These are phyloP conservation scores for Chiua virens DNA, from an alignment of 768 basidiomycete species.

Conservation along the genomic window DNA sequence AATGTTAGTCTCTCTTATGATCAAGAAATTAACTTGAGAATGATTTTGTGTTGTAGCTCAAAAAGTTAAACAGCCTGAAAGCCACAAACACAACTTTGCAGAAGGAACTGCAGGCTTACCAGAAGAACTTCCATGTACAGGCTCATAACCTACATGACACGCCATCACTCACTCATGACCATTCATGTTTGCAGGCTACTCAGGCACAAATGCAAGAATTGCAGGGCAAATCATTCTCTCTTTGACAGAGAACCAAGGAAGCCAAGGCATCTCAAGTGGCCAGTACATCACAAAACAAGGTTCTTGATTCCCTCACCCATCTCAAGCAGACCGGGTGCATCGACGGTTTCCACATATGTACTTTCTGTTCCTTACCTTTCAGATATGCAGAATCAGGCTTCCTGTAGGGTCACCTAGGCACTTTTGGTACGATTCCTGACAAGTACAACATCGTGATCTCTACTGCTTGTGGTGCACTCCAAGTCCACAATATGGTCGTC, in stretches of 20 bases:
- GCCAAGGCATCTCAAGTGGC: constrained; percentile 86
- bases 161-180: not conserved
- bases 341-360: constrained; percentile 87
- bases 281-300: constrained; percentile 80
- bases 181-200: constrained; percentile 31
- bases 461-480: constrained; percentile 80
- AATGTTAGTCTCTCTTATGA: constrained; percentile 50
- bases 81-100: constrained; percentile 28
- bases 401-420: constrained; percentile 85
- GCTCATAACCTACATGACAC: not conserved
- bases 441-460: constrained; percentile 96
- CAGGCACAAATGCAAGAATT: constrained; percentile 44
- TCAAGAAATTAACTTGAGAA: not conserved
- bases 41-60: constrained; percentile 12
- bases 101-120: constrained; percentile 44
- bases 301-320: constrained; percentile 78
- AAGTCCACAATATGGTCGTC: constrained; percentile 91
- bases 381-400: not conserved
- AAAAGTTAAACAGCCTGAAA: constrained; percentile 19
- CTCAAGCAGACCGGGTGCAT: constrained; percentile 80
- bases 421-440: constrained; percentile 91
- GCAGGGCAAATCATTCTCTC: constrained; percentile 56
- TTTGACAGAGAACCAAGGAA: constrained; percentile 80
- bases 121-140: constrained; percentile 56
- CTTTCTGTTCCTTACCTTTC: not conserved